Base-by-base conservation (phyloP, 257 asterid genomes). In the Euphrasia confusa region DNA sequence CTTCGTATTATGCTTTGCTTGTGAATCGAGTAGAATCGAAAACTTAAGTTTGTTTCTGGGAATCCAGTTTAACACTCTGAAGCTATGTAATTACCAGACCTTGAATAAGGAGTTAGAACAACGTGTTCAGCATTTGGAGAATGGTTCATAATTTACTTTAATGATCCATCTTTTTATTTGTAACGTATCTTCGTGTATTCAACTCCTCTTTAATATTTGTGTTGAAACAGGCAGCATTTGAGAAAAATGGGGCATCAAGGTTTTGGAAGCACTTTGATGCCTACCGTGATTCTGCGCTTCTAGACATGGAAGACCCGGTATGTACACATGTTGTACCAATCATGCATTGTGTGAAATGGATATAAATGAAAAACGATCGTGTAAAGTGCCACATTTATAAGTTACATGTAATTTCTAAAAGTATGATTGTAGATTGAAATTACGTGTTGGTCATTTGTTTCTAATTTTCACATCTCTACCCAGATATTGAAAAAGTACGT, bases 201-300 rank as follows among this genome's bases (percentile, higher is more conserved):
- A 28, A 17, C 54, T 58, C n/a, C 12, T 65, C 49, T 14, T 40
- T 27, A 27, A 44, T 61, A 9, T 72, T 56, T 66, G 62, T 80
- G 57, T 65, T 75, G 62, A n/a, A 65, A 62, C 84, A 92, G 99
- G 79, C 82, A 64, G 33, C 61, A 48, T 89, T 92, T 58, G 99
- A 89, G 77, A 78, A 71, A 69, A 84, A 78, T 64, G 95, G 85
- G 47, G 89, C 94, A 40, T 71, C 75, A 54, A 79, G 78, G 79
- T 92, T 92, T 74, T 92, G 99, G 97, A 83, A 71, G 81, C 90
- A 92, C 77, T 89, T 92, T 65, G 91, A 82, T 61, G 70, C 76
- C 60, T 87, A 81, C 74, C 71, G 69, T 30, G 71, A 73, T 58
- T 66, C 71, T 47, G 68, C 83, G 52, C 76, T 69, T 62, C 63